Evolutionary conservation across 1,284 basidiomycete genomes (phyloP).

Genomic region (Boletus smithii): DNA sequence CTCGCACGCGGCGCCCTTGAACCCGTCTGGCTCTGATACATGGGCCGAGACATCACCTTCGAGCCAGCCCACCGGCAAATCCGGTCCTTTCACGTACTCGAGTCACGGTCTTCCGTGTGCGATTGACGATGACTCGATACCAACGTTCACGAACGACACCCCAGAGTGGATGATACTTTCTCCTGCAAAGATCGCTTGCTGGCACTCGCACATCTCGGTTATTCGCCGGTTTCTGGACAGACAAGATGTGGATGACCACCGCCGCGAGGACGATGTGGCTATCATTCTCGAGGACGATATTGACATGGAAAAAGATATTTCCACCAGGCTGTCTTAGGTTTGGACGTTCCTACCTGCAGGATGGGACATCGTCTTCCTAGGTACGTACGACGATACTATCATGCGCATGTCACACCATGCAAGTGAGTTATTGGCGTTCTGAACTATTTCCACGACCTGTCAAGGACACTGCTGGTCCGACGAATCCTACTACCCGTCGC

Average conservation of each 20-base stretch:
- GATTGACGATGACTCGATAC: constrained; percentile 42
- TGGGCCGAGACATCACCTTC: constrained; percentile 24
- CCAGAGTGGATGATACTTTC: constrained; percentile 52
- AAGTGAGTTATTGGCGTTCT: background rate
- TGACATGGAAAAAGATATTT: constrained; percentile 71
- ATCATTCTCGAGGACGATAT: constrained; percentile 78
- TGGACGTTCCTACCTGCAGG: constrained; percentile 56
- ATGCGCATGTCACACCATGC: background rate
- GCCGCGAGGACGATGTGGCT: constrained; percentile 33
- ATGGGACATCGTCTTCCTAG: constrained; percentile 78
- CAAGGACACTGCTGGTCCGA: constrained; percentile 73
- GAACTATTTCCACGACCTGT: constrained; percentile 2
- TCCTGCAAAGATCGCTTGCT: constrained; percentile 63
- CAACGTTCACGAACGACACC: constrained; percentile 37
- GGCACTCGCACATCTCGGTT: constrained; percentile 66
- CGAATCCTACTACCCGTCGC: constrained; percentile 42
- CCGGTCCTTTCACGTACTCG: background rate
- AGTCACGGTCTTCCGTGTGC: constrained; percentile 52
- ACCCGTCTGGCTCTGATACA: constrained; percentile 34
- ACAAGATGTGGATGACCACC: constrained; percentile 2
- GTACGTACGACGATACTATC: constrained; percentile 35
- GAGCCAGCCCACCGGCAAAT: background rate
- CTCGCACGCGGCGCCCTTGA: constrained; percentile 28
- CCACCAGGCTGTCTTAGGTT: constrained; percentile 44
- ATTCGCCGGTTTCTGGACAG: constrained; percentile 45